These are phyloP conservation scores for Russula sp. DNA, from an alignment of 768 basidiomycete species.

Conservation along the genomic window DNA sequence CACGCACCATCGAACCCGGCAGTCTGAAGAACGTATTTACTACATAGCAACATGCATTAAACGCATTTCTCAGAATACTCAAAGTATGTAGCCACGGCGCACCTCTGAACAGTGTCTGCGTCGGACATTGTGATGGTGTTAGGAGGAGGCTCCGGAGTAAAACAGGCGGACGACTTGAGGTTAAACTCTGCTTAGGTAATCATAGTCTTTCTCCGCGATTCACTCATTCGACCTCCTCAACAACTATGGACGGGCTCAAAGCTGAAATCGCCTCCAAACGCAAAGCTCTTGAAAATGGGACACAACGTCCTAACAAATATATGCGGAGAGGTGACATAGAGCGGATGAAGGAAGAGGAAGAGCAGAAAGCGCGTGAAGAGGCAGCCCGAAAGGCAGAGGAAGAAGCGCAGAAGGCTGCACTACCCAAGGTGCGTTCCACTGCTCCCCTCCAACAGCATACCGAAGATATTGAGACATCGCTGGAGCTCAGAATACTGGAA, in stretches of 20 bases:
- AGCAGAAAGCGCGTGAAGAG: conserved; percentile 20
- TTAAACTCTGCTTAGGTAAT: conserved; percentile 14
- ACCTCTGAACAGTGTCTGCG: conserved; percentile 48
- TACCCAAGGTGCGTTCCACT: conserved; percentile 29
- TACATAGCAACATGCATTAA: conserved; percentile 26
- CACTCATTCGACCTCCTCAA: too few species aligned
- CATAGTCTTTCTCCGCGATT: conserved; percentile 1
- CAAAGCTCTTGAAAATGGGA: conserved; percentile 55
- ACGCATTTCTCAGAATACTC: conserved; percentile 14
- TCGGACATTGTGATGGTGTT: conserved; percentile 48
- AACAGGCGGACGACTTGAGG: conserved; percentile 8
- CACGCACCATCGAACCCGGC: conserved; percentile 84
- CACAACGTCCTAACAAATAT: conserved; percentile 70
- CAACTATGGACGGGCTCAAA: conserved; percentile 80
- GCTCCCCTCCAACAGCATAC: background rate
- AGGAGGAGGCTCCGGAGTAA: conserved; percentile 28
- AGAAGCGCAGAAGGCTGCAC: conserved; percentile 11
- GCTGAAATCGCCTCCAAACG: conserved; percentile 86
- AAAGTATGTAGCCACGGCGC: conserved; percentile 6
- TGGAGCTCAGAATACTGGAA: conserved; percentile 19
- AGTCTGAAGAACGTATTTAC: conserved; percentile 88
- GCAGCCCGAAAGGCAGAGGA: conserved; percentile 12
- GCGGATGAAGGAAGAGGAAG: conserved; percentile 20
- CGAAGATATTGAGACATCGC: conserved; percentile 15
- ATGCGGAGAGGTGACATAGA: conserved; percentile 85